These are phyloP conservation scores for Barnettozyma populi DNA, from an alignment of 805 yeast species.

Conservation along the genomic window DNA sequence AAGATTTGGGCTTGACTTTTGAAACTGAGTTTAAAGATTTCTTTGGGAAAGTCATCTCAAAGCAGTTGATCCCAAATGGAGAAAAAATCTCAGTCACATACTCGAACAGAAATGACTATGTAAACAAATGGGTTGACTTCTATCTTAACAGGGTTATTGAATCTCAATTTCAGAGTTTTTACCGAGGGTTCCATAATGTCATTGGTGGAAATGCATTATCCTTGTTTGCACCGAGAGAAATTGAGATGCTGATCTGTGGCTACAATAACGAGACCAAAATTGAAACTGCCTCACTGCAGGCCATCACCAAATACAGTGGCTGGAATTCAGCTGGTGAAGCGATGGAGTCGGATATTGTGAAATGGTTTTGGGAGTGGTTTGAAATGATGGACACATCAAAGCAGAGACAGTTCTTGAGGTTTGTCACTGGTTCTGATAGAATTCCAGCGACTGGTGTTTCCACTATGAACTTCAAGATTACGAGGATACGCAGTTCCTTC, in stretches of 20 bases:
- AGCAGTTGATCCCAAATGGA: constrained; percentile 59
- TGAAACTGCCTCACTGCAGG: constrained; percentile 60
- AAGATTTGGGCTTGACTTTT: constrained; percentile 53
- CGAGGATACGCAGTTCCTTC: constrained; percentile 36
- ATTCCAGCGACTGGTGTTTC: constrained; percentile 91
- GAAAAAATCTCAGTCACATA: constrained; percentile 45
- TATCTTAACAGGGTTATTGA: constrained; percentile 51
- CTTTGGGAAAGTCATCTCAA: constrained; percentile 38
- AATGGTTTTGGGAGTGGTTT: constrained; percentile 88
- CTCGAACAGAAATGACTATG: constrained; percentile 55
- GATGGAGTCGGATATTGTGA: constrained; percentile 36
- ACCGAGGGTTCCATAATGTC: constrained; percentile 67
- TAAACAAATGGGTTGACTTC: constrained; percentile 56
- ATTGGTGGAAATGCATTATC: constrained; percentile 79
- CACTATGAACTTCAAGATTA: constrained; percentile 66
- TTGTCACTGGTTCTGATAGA: constrained; percentile 87
- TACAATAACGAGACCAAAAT: constrained; percentile 50
- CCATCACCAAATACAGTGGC: constrained; percentile 71
- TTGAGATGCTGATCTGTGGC: constrained; percentile 76
- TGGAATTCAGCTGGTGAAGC: constrained; percentile 43
- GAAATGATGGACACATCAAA: constrained; percentile 35
- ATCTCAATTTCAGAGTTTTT: constrained; percentile 51
- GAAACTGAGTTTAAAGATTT: constrained; percentile 49
- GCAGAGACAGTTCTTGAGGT: constrained; percentile 62
- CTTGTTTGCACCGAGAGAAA: constrained; percentile 74